A percentile compares a stretch with the other conserved stretches of the same genome.
Evolutionary conservation across 345 rosid genomes (phyloP).

Genomic region (Heritiera fomes): DNA sequence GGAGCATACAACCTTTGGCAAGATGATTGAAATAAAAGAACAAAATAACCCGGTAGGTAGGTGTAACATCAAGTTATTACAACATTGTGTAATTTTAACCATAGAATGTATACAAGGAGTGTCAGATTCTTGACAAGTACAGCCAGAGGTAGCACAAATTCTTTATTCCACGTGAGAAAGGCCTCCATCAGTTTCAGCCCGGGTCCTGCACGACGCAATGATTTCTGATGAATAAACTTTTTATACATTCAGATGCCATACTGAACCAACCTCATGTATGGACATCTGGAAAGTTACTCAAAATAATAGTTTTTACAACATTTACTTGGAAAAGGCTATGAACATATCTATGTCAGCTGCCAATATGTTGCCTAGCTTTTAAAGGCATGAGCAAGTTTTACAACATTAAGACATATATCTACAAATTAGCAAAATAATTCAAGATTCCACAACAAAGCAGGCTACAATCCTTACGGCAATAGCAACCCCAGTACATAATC

Average conservation of each 20-base stretch:
- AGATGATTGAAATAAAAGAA: neutral
- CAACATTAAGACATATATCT: no score
- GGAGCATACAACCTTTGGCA: neutral
- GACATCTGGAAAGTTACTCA: neutral
- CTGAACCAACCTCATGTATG: neutral
- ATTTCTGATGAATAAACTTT: neutral
- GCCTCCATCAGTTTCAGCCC: slow-evolving; percentile 61
- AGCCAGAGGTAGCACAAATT: neutral
- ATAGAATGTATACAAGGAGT: no score
- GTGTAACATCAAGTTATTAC: neutral
- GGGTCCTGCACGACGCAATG: slow-evolving; percentile 51
- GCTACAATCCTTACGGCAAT: neutral
- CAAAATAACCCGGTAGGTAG: neutral
- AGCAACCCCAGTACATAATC: neutral
- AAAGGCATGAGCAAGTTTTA: no score
- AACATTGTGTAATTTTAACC: neutral
- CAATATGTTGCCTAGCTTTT: no score
- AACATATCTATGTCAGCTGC: neutral
- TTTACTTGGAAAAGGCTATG: neutral
- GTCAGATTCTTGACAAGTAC: neutral
- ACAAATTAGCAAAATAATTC: neutral
- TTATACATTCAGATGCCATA: neutral
- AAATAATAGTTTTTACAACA: neutral
- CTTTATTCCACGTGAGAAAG: slow-evolving; percentile 57
- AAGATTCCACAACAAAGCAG: neutral